Evolutionary conservation across 1,284 basidiomycete genomes (phyloP), one percentile per base, ranked within the genome.

Genomic region (Leccinum subrobustum): DNA sequence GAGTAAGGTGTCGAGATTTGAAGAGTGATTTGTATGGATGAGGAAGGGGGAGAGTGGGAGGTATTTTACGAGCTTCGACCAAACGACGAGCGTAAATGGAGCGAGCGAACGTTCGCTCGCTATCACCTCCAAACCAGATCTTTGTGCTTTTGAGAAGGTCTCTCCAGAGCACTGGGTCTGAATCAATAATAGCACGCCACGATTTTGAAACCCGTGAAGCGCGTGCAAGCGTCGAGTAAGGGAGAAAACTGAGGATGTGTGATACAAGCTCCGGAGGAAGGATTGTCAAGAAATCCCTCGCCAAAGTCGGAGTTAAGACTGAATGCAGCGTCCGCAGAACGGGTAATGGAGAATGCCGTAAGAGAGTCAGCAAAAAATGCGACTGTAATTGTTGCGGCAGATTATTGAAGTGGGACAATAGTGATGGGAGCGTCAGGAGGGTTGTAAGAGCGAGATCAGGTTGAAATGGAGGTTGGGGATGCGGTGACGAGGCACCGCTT

Each of bases 21-120:
- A 93, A 94, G 6, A 95, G 82, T 51, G 89, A 82, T 73, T 95
- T 95, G 78, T 88, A 93, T 1, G 93, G 92, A 66, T 94, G 91
- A 23, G 91, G 86, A 25, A 86, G 81, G 31, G 84, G 86, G 25
- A 89, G 81, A 5, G 82, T 70, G 31, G 74, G 73, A 4, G 80
- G 78, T 52, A 76, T 68, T 18, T 77, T 76, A 18, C 79, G 71
- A 1, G 71, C 75, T 67, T 78, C 74, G 56, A 78, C 79, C 35
- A 79, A 75, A 58, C 88, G 80, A n/a, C 85, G 80, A 50, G 85
- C 79, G 67, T 79, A 79, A 58, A 91, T 82, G 1, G 86, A 83
- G 39, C 83, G 81, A 2, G 86, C 80, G 66, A 92, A 93, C 0
- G 88, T 81, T 51, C 81, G 79, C 72, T 93, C 89, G 5, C 84